Evolutionary conservation across 805 yeast genomes (phyloP).

Genomic region (Wickerhamomyces alni): DNA sequence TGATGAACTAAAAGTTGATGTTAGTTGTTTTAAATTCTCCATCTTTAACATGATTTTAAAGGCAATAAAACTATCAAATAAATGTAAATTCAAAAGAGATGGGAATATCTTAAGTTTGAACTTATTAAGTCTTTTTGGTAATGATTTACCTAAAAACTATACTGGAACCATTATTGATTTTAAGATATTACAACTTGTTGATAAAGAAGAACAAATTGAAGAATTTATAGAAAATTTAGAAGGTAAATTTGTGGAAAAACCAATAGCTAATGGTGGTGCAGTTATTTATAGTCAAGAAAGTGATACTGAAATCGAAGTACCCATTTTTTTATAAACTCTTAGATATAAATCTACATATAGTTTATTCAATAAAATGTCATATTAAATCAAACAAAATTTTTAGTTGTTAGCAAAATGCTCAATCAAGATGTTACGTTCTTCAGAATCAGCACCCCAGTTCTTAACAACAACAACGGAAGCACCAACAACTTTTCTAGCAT

Average conservation of each 20-base stretch:
- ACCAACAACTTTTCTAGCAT: slow-evolving; percentile 99
- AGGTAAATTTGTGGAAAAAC: neutral
- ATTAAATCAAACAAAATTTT: slow-evolving; percentile 11
- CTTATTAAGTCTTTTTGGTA: slow-evolving; percentile 30
- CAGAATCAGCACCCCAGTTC: slow-evolving; percentile 99
- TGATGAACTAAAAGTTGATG: slow-evolving; percentile 25
- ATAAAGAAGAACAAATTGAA: slow-evolving; percentile 4
- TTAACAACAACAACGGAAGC: slow-evolving; percentile 99
- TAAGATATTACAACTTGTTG: slow-evolving; percentile 24
- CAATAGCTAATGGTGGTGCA: neutral
- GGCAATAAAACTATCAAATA: slow-evolving; percentile 44
- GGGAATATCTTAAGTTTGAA: slow-evolving; percentile 37
- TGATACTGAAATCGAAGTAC: too few relatives aligned
- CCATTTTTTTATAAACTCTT: slow-evolving; percentile 6
- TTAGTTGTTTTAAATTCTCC: slow-evolving; percentile 45
- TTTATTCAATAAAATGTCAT: neutral
- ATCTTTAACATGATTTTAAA: slow-evolving; percentile 41
- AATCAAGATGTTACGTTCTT: slow-evolving; percentile 92
- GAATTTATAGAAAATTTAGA: slow-evolving; percentile 1
- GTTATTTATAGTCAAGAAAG: slow-evolving; percentile 2
- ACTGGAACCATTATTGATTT: slow-evolving; percentile 37
- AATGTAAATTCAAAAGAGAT: slow-evolving; percentile 52
- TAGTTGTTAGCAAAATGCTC: slow-evolving; percentile 91
- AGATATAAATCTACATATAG: slow-evolving; percentile 5
- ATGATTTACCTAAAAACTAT: slow-evolving; percentile 28